Percentiles rank a stretch among this genome's conserved stretches.
Evolutionary conservation across 306 rosid species (phyloP).

Genomic region (Dryas drummondii): DNA sequence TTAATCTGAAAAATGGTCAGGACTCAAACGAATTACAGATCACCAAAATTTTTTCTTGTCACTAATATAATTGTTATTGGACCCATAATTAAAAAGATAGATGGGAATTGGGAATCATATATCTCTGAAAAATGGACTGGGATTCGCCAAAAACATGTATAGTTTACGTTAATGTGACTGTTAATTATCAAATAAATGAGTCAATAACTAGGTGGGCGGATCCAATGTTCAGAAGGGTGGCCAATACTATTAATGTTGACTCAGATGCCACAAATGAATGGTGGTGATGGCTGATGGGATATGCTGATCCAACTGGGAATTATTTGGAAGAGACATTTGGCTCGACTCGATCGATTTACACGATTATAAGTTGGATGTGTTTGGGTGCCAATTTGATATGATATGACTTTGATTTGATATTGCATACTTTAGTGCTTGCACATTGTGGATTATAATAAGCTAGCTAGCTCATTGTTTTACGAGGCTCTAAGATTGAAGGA

Average conservation of each 20-base stretch:
- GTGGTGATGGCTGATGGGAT: background rate
- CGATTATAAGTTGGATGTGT: constrained; percentile 24
- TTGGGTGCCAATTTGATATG: constrained; percentile 17
- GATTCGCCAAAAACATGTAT: background rate
- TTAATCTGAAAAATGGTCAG: background rate
- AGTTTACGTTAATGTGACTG: background rate
- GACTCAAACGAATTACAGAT: background rate
- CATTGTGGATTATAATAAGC: background rate
- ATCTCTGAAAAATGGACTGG: background rate
- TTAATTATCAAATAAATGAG: background rate
- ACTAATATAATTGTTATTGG: background rate
- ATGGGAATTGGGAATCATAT: background rate
- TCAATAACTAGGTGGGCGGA: background rate
- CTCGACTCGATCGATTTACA: constrained; percentile 19
- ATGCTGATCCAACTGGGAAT: constrained; percentile 10
- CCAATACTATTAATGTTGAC: constrained; percentile 13
- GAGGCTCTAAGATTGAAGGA: background rate
- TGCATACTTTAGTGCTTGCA: background rate
- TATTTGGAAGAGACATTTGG: constrained; percentile 20
- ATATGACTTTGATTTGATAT: constrained; percentile 35
- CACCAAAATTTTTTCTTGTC: background rate
- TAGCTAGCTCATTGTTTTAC: background rate
- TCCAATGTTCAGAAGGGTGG: background rate
- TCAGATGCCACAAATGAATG: background rate
- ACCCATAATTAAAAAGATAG: background rate